Conservation (phyloP, 225 moss, liverwort and hornwort genomes). For the Climacium dendroides region DNA sequence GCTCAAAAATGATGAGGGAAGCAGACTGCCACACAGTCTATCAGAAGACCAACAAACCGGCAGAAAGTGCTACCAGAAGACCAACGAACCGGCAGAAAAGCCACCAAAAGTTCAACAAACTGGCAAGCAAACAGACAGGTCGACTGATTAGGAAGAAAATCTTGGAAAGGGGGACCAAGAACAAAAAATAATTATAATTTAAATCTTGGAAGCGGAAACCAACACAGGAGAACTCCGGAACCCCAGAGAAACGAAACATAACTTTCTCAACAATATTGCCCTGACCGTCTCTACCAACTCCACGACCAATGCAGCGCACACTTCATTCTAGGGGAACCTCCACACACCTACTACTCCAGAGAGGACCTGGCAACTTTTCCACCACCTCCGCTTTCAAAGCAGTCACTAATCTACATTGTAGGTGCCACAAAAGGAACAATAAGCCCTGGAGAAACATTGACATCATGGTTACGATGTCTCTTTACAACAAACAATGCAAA, state of each 20-base stretch:
- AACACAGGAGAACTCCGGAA: background rate
- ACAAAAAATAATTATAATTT: background rate
- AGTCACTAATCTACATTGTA: background rate
- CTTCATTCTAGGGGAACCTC: background rate
- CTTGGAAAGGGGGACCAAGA: background rate
- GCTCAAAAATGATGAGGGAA: background rate
- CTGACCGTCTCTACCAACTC: background rate
- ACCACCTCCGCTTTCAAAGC: background rate
- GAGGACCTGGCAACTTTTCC: background rate
- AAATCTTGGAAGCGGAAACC: background rate
- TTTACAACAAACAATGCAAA: constrained; percentile 4
- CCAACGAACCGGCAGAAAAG: background rate
- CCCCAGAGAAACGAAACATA: background rate
- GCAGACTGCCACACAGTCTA: background rate
- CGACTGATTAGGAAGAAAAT: background rate
- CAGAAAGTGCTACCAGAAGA: background rate
- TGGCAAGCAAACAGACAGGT: background rate
- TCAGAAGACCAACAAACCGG: background rate
- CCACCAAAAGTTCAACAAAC: background rate
- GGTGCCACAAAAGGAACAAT: background rate
- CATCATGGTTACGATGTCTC: background rate
- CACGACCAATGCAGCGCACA: background rate
- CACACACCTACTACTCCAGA: background rate
- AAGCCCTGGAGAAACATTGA: background rate
- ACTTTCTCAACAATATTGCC: background rate